These are phyloP conservation scores for Trichophyton mentagrophytes DNA, from an alignment of 2,329 filamentous ascomycete species.

Conservation along the genomic window DNA sequence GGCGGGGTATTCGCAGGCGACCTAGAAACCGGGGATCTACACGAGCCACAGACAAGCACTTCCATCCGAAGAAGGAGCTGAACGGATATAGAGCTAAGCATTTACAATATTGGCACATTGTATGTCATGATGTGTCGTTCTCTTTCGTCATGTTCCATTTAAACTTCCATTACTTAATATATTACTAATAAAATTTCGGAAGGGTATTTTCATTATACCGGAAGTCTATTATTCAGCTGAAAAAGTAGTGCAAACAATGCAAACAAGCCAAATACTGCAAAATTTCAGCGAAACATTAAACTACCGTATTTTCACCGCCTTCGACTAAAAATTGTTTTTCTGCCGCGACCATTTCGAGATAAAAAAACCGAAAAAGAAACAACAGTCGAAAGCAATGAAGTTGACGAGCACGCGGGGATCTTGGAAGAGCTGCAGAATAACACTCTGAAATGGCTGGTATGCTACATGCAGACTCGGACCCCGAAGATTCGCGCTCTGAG, in stretches of 20 bases:
- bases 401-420: neutral
- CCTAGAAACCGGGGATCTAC: conserved; percentile 31
- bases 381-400: neutral
- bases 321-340: neutral
- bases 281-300: neutral
- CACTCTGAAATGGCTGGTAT: neutral
- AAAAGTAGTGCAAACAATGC: neutral
- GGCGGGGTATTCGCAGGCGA: conserved; percentile 27
- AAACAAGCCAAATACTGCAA: neutral
- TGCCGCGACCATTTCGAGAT: neutral
- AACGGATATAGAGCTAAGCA: conserved; percentile 11
- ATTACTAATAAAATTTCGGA: neutral
- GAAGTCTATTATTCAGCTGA: neutral
- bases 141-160: too few species aligned
- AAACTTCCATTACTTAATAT: too few species aligned
- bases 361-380: neutral
- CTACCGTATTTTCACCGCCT: neutral
- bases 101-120: neutral
- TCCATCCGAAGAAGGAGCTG: conserved; percentile 22
- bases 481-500: neutral
- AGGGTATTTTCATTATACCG: neutral
- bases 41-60: conserved; percentile 23
- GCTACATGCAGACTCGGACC: neutral
- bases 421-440: neutral
- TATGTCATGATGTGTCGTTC: neutral